Base-by-base conservation (phyloP, 1,284 basidiomycete species). In the Ustilago nuda region DNA sequence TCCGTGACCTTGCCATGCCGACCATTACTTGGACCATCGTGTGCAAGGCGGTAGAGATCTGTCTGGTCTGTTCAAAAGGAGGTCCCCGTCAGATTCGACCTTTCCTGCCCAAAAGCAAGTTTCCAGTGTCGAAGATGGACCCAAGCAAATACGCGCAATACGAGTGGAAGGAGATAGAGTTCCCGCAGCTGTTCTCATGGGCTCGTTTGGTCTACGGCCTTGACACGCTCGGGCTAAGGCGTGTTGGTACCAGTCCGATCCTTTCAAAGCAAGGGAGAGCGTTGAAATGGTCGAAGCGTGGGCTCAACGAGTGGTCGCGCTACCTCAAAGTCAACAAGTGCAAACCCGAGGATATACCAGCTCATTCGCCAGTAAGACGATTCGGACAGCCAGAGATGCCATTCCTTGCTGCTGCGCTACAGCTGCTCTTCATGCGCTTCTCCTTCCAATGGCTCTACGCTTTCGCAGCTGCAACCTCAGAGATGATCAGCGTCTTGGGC, bases 321-420 rank as follows among this genome's bases (percentile, higher is more conserved):
- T 72, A 64, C 35, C 69, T 72, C 36, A 58, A 54, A 15, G 23
- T 51, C 30, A 61, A 72, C 43, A 55, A 61, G 19, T 63, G 66
- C 30, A 32, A 36, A 6, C 66, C 74, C 8, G 15, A 35, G 3
- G 50, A 72, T 17, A 53, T 76, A 11, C 69, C 69, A 2, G 52
- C 56, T 2, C 74, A 76, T 32, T 54, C 65, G 2, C 41, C 59
- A 23, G 66, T 76, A 1, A 62, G 70, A 27, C 69, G 69, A n/a
- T 76, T 72, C 23, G 74, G 74, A 32, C 69, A 76, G 51, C 53
- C 66, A 11, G 74, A 76, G 33, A 60, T 66, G 56, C 60, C 69
- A 0, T 48, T 69, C 9, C 39, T 17, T 50, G 15, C 41, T 3
- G 66, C 58, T 2, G 33, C 52, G 2, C 32, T 63, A 37, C 74